Evolutionary conservation across 1,284 basidiomycete genomes (phyloP).

Genomic region (Peniophora sp.): DNA sequence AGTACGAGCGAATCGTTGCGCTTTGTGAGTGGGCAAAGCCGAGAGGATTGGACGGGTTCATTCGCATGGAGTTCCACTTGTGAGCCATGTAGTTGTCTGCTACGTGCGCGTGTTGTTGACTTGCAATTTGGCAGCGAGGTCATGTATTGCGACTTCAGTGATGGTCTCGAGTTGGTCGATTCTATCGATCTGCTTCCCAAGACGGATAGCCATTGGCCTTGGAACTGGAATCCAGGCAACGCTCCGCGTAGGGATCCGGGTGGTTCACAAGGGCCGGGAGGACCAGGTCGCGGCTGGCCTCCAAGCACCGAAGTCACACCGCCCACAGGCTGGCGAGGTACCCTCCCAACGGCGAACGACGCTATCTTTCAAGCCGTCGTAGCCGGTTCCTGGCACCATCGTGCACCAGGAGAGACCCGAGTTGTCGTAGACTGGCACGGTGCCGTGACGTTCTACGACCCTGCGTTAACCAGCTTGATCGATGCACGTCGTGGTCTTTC

Average conservation of each 20-base stretch:
- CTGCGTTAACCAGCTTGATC: slow-evolving; percentile 24
- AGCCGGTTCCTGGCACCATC: slow-evolving; percentile 31
- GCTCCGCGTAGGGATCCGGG: not conserved
- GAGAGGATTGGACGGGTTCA: slow-evolving; percentile 5
- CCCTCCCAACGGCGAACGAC: not conserved
- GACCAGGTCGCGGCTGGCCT: not conserved
- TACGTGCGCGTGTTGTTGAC: not conserved
- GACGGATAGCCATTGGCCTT: not conserved
- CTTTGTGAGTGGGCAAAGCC: slow-evolving; percentile 5
- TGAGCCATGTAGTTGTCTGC: slow-evolving; percentile 16
- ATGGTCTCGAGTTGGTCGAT: slow-evolving; percentile 29
- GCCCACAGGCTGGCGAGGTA: slow-evolving; percentile 6
- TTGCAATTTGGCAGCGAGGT: slow-evolving; percentile 31
- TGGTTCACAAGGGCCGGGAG: not conserved
- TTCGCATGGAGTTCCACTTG: slow-evolving; percentile 41
- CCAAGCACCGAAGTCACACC: not conserved
- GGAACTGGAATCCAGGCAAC: not conserved
- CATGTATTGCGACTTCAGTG: slow-evolving; percentile 40
- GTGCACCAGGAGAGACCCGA: slow-evolving; percentile 33
- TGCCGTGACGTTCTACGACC: slow-evolving; percentile 37
- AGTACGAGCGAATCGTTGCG: slow-evolving; percentile 1
- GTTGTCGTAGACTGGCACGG: slow-evolving; percentile 29
- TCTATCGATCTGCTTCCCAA: slow-evolving; percentile 8
- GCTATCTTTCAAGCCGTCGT: slow-evolving; percentile 19
- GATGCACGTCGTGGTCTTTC: slow-evolving; percentile 17